Base-by-base conservation (phyloP, 1,139 yeast species). In the Pichia sorboxylosa region DNA sequence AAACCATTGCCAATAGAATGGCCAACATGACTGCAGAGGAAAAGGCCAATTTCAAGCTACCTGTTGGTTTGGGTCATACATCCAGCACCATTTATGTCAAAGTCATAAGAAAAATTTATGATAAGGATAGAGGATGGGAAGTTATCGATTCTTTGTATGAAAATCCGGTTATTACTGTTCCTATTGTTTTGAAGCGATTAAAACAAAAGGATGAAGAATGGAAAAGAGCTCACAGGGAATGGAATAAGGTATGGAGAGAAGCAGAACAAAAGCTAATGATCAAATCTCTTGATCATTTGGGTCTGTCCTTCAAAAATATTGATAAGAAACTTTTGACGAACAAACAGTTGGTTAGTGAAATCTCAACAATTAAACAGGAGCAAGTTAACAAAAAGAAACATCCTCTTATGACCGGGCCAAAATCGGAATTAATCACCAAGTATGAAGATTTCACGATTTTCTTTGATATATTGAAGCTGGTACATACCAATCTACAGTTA, bases 211-310 rank as follows among this genome's bases (percentile, higher is more conserved):
- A 92, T 54, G 97, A 90, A 58, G 98, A 90, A 57, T 90, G 99
- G 99, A 83, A 87, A 56, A 74, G 96, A 43, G 90, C 96, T 1
- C 98, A 90, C 51, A 73, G 98, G 47, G 98, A 92, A 56, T 90
- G 99, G 98, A 90, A 90, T 57, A 90, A 90, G 54, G 94, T 87
- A 18, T 90, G 99, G 99, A 75, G 98, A 50, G 98, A 90, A 57
- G 76, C 93, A 61, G 98, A 92, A 54, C 95, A 85, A 52, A 87
- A 85, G 50, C 94, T 85, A 1, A 87, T 81, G 55, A 83, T 74
- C 63, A 92, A 90, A 57, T 82, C 95, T 4, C 65, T 90, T 46
- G 99, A 90, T 54, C 98, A 92, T 54, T 65, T 87, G 43, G 99
- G 99, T 2, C 66, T 90, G 46, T 85, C 96, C 0, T 92, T 90